Base-by-base conservation (phyloP, 78 protist genomes). In the Fonticula alba region DNA sequence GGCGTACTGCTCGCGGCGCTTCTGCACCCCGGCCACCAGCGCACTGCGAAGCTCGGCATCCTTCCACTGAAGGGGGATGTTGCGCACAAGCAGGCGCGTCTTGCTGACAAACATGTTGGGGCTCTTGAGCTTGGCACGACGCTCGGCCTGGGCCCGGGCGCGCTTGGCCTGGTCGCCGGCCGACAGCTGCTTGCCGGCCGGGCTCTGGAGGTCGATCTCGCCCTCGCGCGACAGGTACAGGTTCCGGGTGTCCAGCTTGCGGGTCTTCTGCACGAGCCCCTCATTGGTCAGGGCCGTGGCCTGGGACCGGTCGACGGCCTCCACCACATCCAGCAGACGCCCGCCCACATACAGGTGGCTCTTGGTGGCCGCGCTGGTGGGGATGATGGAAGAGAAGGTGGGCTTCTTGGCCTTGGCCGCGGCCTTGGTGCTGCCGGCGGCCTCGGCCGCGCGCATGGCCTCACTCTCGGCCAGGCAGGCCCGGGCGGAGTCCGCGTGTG, bases 61-160 rank as follows among this genome's bases (percentile, higher is more conserved):
- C 40, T 50, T 60, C 38, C 47, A 2, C 22, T 0, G 0, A 14
- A 17, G 9, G 33, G 79, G 79, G 17, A 73, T 22, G n/a, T 73
- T 57, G 50, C 68, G 72, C 19, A 66, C 19, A 7, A 46, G 51
- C 33, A 73, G 72, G 0, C 79, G 68, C 14, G 72, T 66, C 27
- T 33, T 3, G n/a, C 73, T 66, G 29, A 73, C 68, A 58, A 59
- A 32, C 31, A 36, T 50, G 59, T 66, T 66, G 56, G 71, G 65
- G 62, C 43, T 56, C 15, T 13, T 11, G 32, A 73, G 60, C 79
- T 66, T 66, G 33, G 24, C 35, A 17, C 29, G 24, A 62, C 43
- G 36, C 60, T 27, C 37, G 27, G 1, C 7, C 50, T 36, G 20
- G 24, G 64, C 47, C 29, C 19, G 29, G 24, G 4, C 36, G 50